Evolutionary conservation across 305 asterid genomes (phyloP).

Genomic region (Petunia hybrid): DNA sequence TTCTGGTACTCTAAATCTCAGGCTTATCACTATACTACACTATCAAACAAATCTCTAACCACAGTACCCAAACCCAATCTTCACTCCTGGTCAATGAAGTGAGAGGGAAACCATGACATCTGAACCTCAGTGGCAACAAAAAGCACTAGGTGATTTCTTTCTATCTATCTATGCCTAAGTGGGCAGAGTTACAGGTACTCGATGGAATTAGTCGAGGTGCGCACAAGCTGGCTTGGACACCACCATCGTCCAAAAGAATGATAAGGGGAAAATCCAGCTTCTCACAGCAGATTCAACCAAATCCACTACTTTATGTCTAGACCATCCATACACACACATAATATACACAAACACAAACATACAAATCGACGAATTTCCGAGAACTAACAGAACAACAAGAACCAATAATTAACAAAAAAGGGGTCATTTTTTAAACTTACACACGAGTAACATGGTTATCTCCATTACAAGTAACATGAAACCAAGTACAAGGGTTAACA

Average conservation of each 20-base stretch:
- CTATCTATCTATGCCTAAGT: too few relatives aligned
- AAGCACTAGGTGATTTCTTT: too few relatives aligned
- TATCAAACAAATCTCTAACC: not conserved
- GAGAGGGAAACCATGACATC: too few relatives aligned
- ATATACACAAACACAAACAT: not conserved
- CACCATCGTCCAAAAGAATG: not conserved
- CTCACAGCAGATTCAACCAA: conserved; percentile 3
- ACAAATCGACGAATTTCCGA: not conserved
- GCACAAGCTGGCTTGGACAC: too few relatives aligned
- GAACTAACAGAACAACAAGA: not conserved
- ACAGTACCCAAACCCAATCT: not conserved
- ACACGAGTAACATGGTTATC: conserved; percentile 90
- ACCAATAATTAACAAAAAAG: not conserved
- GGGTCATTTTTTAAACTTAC: conserved; percentile 48
- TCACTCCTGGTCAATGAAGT: too few relatives aligned
- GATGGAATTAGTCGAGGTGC: too few relatives aligned
- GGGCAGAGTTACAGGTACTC: too few relatives aligned
- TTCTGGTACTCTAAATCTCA: not conserved
- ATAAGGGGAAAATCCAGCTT: not conserved
- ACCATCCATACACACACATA: not conserved
- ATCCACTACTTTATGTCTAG: not conserved
- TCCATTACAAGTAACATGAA: conserved; percentile 90
- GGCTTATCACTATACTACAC: not conserved
- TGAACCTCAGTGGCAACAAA: too few relatives aligned
- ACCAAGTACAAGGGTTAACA: conserved; percentile 95